A percentile compares a stretch with the other conserved stretches of the same genome.
Conservation (phyloP, 2,329 filamentous ascomycete genomes). For the Malbranchea cinnamomea region DNA sequence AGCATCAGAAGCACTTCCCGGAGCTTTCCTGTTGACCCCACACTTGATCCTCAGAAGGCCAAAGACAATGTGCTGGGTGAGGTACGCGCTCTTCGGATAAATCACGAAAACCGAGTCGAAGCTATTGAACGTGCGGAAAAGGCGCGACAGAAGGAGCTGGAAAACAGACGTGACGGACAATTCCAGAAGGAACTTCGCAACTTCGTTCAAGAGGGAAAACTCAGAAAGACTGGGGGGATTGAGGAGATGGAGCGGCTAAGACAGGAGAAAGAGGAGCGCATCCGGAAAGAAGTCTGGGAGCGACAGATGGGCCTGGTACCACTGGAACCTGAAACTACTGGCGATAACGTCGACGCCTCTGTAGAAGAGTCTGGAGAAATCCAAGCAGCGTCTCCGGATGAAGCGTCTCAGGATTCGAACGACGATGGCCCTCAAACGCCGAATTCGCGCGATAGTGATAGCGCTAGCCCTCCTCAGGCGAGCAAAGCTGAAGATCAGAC, state of each 20-base stretch:
- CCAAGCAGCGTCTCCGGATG: constrained; percentile 1
- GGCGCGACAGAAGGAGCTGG: constrained; percentile 74
- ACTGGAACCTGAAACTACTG: constrained; percentile 32
- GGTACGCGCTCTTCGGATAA: constrained; percentile 82
- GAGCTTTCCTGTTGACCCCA: constrained; percentile 33
- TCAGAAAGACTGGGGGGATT: constrained; percentile 92
- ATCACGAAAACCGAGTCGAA: constrained; percentile 83
- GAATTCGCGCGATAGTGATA: too few relatives aligned
- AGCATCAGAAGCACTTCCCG: constrained; percentile 38
- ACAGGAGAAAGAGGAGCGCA: constrained; percentile 72
- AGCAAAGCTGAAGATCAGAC: too few relatives aligned
- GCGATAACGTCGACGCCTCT: constrained; percentile 13
- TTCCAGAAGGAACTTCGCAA: constrained; percentile 71
- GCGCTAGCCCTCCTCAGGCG: too few relatives aligned
- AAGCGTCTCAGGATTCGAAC: neutral
- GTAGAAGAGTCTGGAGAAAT: constrained; percentile 11
- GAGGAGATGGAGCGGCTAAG: constrained; percentile 83
- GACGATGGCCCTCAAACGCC: too few relatives aligned
- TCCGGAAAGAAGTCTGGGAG: constrained; percentile 58
- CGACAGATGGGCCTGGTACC: constrained; percentile 33
- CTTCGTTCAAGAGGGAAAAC: constrained; percentile 78
- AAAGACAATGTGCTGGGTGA: constrained; percentile 88
- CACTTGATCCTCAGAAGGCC: constrained; percentile 58
- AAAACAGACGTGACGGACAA: constrained; percentile 55
- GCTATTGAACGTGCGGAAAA: constrained; percentile 97